Evolutionary conservation across 768 basidiomycete species (phyloP).

Genomic region (Russula sp.): DNA sequence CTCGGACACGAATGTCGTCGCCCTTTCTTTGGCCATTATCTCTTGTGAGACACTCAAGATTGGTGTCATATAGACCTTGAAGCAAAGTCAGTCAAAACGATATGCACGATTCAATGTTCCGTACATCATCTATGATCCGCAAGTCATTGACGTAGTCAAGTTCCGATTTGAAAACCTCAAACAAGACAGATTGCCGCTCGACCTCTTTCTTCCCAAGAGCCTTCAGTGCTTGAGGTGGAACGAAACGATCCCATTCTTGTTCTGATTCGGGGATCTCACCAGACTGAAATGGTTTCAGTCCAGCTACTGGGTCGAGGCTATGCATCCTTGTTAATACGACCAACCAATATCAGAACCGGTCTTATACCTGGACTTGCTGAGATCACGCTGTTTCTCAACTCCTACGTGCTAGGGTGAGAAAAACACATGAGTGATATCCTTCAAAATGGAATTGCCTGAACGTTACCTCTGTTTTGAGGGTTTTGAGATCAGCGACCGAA

Average conservation of each 20-base stretch:
- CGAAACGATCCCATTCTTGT: conserved; percentile 77
- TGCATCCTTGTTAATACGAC: neutral
- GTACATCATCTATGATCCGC: conserved; percentile 57
- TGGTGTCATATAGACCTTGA: conserved; percentile 65
- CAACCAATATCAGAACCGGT: neutral
- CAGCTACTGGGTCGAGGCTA: conserved; percentile 59
- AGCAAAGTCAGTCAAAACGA: neutral
- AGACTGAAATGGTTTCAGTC: conserved; percentile 57
- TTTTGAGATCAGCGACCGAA: conserved; percentile 1
- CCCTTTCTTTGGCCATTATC: conserved; percentile 47
- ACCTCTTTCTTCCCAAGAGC: conserved; percentile 72
- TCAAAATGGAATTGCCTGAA: neutral
- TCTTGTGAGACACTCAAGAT: conserved; percentile 56
- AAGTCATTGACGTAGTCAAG: conserved; percentile 83
- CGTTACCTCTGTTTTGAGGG: conserved; percentile 9
- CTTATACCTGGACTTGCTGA: conserved; percentile 22
- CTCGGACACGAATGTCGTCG: conserved; percentile 62
- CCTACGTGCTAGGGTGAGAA: neutral
- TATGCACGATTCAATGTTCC: conserved; percentile 4
- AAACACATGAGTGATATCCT: neutral
- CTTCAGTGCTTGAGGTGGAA: conserved; percentile 62
- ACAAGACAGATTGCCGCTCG: conserved; percentile 77
- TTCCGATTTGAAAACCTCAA: conserved; percentile 88
- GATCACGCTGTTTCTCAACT: conserved; percentile 24
- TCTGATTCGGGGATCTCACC: conserved; percentile 59